These are phyloP conservation scores for Lipomyces anomalus DNA, from an alignment of 805 yeast genomes.

Conservation along the genomic window DNA sequence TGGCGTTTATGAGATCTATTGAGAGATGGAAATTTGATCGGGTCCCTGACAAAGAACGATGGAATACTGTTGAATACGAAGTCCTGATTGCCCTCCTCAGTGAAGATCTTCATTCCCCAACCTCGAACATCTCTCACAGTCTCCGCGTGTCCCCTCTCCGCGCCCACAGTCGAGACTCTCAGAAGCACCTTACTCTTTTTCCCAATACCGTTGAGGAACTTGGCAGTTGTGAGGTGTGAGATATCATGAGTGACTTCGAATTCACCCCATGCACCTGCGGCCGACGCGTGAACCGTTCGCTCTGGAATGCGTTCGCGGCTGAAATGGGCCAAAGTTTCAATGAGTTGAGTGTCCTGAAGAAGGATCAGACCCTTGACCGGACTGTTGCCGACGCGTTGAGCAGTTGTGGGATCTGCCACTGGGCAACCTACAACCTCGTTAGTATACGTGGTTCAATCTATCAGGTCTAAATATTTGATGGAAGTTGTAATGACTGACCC, in stretches of 20 bases:
- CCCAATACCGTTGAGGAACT: constrained; percentile 62
- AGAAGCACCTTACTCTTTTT: constrained; percentile 56
- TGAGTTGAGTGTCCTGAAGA: constrained; percentile 72
- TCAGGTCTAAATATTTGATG: too few relatives aligned
- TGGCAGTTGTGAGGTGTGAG: constrained; percentile 62
- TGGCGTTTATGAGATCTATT: constrained; percentile 86
- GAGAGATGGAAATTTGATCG: constrained; percentile 78
- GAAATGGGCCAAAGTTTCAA: constrained; percentile 79
- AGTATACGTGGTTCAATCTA: too few relatives aligned
- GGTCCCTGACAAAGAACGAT: constrained; percentile 71
- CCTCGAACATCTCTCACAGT: constrained; percentile 88
- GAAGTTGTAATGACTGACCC: too few relatives aligned
- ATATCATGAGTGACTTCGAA: constrained; percentile 86
- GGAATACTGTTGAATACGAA: constrained; percentile 75
- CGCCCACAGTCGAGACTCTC: constrained; percentile 84
- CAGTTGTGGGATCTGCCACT: too few relatives aligned
- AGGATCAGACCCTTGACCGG: constrained; percentile 65
- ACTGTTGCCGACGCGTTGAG: too few relatives aligned
- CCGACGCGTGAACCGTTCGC: constrained; percentile 83
- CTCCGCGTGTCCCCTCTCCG: constrained; percentile 76
- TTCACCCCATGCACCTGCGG: constrained; percentile 83
- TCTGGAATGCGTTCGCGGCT: constrained; percentile 89
- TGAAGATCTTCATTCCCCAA: constrained; percentile 70
- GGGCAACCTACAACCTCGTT: too few relatives aligned
- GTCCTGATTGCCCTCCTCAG: constrained; percentile 80